Evolutionary conservation across 306 rosid genomes (phyloP).

Genomic region (Castanea sativa): DNA sequence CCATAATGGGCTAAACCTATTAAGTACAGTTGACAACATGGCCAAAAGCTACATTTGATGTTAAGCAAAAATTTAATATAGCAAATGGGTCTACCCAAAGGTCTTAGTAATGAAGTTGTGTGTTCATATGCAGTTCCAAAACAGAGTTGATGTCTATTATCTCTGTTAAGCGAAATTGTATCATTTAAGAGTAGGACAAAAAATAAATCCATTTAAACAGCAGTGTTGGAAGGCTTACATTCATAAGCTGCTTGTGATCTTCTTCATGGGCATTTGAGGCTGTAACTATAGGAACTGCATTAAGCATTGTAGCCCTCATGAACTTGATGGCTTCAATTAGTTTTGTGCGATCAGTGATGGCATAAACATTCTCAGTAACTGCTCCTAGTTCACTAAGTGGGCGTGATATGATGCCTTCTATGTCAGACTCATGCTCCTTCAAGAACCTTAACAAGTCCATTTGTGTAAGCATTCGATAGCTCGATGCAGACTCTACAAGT

Average conservation of each 20-base stretch:
- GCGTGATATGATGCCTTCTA: conserved; percentile 22
- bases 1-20: too few species aligned
- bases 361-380: conserved; percentile 48
- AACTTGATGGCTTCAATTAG: conserved; percentile 66
- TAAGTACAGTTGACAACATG: too few species aligned
- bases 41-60: too few species aligned
- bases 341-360: conserved; percentile 65
- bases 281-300: conserved; percentile 72
- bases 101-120: too few species aligned
- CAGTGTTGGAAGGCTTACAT: conserved; percentile 31
- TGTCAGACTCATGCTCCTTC: conserved; percentile 32
- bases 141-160: too few species aligned
- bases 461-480: conserved; percentile 75
- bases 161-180: too few species aligned
- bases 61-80: too few species aligned
- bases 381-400: conserved; percentile 55
- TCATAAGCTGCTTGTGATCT: conserved; percentile 56
- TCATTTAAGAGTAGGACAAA: not conserved
- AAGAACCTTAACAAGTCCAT: conserved; percentile 73
- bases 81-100: too few species aligned
- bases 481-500: conserved; percentile 63
- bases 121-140: too few species aligned
- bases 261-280: conserved; percentile 36
- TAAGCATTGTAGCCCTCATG: conserved; percentile 58
- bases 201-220: not conserved